Evolutionary conservation across 257 asterid species (phyloP).

Genomic region (Lycium barbarum): DNA sequence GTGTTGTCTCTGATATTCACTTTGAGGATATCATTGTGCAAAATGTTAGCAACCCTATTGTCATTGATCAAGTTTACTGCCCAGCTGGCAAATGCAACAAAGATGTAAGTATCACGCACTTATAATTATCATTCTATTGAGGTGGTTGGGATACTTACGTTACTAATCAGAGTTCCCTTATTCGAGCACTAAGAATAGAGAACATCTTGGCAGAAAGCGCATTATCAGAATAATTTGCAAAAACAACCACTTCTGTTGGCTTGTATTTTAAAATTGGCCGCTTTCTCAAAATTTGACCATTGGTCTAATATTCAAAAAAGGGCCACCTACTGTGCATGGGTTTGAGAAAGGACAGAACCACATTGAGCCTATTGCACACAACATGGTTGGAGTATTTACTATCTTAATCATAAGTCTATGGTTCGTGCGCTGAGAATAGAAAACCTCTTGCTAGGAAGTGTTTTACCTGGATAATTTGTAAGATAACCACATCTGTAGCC

Average conservation of each 20-base stretch:
- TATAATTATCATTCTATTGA: not conserved
- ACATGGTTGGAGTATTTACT: no score
- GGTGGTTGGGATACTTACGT: not conserved
- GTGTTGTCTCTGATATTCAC: no score
- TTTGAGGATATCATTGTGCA: not conserved
- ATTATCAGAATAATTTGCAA: not conserved
- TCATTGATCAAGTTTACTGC: conserved; percentile 49
- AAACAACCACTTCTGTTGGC: not conserved
- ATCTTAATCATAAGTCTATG: no score
- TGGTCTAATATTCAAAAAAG: not conserved
- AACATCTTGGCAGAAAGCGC: no score
- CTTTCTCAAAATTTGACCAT: not conserved
- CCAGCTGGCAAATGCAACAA: conserved; percentile 35
- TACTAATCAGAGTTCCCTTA: not conserved
- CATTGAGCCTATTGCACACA: not conserved
- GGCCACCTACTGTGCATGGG: not conserved
- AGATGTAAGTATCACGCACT: conserved; percentile 15
- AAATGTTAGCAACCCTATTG: conserved; percentile 43
- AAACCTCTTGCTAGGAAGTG: no score
- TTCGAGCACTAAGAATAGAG: not conserved
- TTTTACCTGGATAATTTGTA: no score
- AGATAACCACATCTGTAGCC: no score
- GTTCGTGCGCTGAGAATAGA: no score
- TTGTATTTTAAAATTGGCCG: not conserved
- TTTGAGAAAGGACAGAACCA: not conserved